phyloP scores from a whole-genome alignment of 768 basidiomycete genomes.

The Leccinum disarticulatum region DNA sequence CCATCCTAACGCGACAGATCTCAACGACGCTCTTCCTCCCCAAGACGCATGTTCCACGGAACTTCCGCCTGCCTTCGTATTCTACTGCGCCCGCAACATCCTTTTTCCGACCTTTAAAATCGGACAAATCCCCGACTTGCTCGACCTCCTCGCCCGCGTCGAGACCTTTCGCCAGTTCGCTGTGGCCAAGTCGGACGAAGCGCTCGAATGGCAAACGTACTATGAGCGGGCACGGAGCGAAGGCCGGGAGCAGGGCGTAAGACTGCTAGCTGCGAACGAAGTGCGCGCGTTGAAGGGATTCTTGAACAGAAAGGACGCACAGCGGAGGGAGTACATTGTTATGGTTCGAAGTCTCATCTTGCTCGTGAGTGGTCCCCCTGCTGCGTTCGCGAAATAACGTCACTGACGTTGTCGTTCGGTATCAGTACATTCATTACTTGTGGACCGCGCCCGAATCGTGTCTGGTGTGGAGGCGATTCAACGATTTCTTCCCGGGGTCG shows the following conservation, averaged over 20 bases:
- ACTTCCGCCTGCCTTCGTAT: constrained; percentile 19
- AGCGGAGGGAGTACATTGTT: constrained; percentile 25
- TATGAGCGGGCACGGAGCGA: constrained; percentile 12
- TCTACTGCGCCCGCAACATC: constrained; percentile 32
- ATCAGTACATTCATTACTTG: constrained; percentile 30
- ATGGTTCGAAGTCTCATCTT: constrained; percentile 22
- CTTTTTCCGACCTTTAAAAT: constrained; percentile 29
- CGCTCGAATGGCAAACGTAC: constrained; percentile 28
- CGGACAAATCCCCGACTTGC: constrained; percentile 32
- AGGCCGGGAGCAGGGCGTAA: constrained; percentile 10
- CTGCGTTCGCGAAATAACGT: not conserved
- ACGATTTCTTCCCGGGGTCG: constrained; percentile 32
- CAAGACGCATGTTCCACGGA: not conserved
- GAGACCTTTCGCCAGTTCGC: constrained; percentile 26
- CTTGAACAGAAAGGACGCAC: constrained; percentile 10
- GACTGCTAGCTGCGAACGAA: constrained; percentile 23
- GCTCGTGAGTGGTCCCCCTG: constrained; percentile 14
- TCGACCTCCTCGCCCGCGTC: constrained; percentile 23
- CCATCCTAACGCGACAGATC: constrained; percentile 8
- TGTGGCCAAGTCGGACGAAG: constrained; percentile 15
- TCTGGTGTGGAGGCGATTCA: constrained; percentile 19
- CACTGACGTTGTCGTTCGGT: not conserved
- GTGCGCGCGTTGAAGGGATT: constrained; percentile 10
- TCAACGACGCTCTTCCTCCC: not conserved
- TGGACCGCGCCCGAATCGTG: constrained; percentile 30